Base-by-base conservation (phyloP, 1,284 basidiomycete genomes). In the Rhodotorula sp. region DNA sequence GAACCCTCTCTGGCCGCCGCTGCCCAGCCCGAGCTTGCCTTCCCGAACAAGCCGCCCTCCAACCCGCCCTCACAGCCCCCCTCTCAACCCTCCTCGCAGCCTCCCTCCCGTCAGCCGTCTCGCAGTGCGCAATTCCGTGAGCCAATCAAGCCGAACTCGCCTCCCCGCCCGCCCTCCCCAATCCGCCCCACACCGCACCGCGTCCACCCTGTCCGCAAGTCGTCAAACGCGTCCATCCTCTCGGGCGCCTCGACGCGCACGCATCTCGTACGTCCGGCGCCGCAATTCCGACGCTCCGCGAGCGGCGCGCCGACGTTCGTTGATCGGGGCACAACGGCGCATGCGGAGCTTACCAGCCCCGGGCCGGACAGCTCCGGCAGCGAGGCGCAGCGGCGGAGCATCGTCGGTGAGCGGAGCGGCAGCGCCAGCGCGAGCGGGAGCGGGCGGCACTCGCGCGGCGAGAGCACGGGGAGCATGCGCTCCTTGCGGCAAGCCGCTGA, bases 171-270 rank as follows among this genome's bases (percentile, higher is more conserved):
- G 7, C 36, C 39, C 12, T 27, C 63, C 13, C 59, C 63, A 21
- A 48, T 64, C 46, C 55, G 63, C 34, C 55, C 63, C 0, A n/a
- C 34, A 0, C 55, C 63, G 15, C 63, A 61, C 15, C 66, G 53
- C 50, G 29, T n/a, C 25, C 32, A 62, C 7, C 64, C 67, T 2
- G 46, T 54, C 6, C 72, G 75, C 53, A 74, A 76, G 32, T 32
- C 72, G 9, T 76, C 75, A 12, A 66, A 74, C 68, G 70, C 70
- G 3, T 76, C 75, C 8, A 61, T 76, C 57, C 44, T 72, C 27
- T 76, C 74, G 25, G 51, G 56, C 46, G 54, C 73, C 10, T 76
- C 75, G 29, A 51, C 36, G 25, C 64, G 72, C 32, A 74, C 75
- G 55, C 29, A 62, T 59, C 60, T 53, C 15, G 41, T 32, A 27